A percentile compares a stretch with the other conserved stretches of the same genome.
Evolutionary conservation across 1,139 yeast genomes (phyloP).

Genomic region (Geotrichum reessii): DNA sequence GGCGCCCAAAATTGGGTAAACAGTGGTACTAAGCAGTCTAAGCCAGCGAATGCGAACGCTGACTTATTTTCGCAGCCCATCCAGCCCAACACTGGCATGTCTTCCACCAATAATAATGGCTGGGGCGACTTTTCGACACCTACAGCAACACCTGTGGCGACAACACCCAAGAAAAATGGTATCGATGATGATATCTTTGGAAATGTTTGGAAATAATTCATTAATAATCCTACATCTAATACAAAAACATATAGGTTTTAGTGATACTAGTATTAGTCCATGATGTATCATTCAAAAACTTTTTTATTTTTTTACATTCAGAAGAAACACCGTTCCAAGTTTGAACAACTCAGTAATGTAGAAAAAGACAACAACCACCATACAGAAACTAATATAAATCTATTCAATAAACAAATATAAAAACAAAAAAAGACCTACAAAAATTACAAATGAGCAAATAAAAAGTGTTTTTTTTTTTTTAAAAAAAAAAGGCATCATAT

Average conservation of each 20-base stretch:
- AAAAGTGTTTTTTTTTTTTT: too few relatives aligned
- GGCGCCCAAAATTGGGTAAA: slow-evolving; percentile 34
- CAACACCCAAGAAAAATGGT: slow-evolving; percentile 1
- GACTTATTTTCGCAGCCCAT: not conserved
- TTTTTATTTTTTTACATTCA: not conserved
- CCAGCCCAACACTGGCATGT: not conserved
- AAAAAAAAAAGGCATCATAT: too few relatives aligned
- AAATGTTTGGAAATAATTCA: slow-evolving; percentile 52
- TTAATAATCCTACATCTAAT: not conserved
- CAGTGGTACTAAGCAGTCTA: slow-evolving; percentile 21
- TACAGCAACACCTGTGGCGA: not conserved
- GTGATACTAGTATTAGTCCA: too few relatives aligned
- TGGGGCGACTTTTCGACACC: not conserved
- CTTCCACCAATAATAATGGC: not conserved
- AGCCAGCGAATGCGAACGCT: slow-evolving; percentile 1
- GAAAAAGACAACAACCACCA: not conserved
- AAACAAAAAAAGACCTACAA: not conserved
- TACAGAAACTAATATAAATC: not conserved
- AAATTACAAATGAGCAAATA: too few relatives aligned
- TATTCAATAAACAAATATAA: not conserved
- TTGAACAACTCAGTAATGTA: not conserved
- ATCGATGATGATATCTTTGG: slow-evolving; percentile 55
- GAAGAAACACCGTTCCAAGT: not conserved
- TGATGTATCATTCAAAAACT: not conserved
- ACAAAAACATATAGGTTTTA: too few relatives aligned